Conservation (phyloP, 768 basidiomycete genomes). For the Tulasnella sp. region DNA sequence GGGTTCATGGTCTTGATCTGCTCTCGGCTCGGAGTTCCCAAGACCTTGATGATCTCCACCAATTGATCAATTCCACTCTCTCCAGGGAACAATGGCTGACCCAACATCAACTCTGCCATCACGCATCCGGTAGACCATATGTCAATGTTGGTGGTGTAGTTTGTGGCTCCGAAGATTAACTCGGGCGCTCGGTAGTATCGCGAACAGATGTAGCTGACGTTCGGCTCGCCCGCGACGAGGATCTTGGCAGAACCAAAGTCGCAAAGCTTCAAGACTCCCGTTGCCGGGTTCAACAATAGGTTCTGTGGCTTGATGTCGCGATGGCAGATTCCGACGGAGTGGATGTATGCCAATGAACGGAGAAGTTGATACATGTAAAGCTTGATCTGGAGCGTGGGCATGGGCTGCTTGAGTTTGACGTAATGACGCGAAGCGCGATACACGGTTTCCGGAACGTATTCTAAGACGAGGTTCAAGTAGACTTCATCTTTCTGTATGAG, state of each 20-base stretch:
- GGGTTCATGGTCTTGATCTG: slow-evolving; percentile 99
- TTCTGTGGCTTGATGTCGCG: slow-evolving; percentile 99
- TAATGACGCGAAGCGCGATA: slow-evolving; percentile 99
- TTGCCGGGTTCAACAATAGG: slow-evolving; percentile 91
- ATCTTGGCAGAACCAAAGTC: slow-evolving; percentile 99
- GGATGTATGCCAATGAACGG: slow-evolving; percentile 97
- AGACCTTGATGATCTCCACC: slow-evolving; percentile 99
- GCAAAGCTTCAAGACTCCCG: slow-evolving; percentile 94
- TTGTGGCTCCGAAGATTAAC: slow-evolving; percentile 98
- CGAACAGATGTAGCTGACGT: slow-evolving; percentile 99
- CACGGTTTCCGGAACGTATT: slow-evolving; percentile 99
- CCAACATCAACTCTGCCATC: slow-evolving; percentile 99
- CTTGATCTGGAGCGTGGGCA: slow-evolving; percentile 99
- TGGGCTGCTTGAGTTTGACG: slow-evolving; percentile 98
- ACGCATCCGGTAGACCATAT: slow-evolving; percentile 99
- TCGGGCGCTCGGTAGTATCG: slow-evolving; percentile 99
- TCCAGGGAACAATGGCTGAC: slow-evolving; percentile 97
- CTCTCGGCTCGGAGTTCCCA: slow-evolving; percentile 95
- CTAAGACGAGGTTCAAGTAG: slow-evolving; percentile 97
- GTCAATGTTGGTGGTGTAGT: slow-evolving; percentile 99
- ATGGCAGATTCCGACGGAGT: slow-evolving; percentile 98
- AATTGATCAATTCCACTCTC: slow-evolving; percentile 99
- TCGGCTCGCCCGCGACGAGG: slow-evolving; percentile 94
- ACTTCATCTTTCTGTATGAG: slow-evolving; percentile 91
- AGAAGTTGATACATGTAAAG: slow-evolving; percentile 99